phyloP scores from a whole-genome alignment of 2,329 filamentous ascomycete genomes.

The Xylariales sp. region DNA sequence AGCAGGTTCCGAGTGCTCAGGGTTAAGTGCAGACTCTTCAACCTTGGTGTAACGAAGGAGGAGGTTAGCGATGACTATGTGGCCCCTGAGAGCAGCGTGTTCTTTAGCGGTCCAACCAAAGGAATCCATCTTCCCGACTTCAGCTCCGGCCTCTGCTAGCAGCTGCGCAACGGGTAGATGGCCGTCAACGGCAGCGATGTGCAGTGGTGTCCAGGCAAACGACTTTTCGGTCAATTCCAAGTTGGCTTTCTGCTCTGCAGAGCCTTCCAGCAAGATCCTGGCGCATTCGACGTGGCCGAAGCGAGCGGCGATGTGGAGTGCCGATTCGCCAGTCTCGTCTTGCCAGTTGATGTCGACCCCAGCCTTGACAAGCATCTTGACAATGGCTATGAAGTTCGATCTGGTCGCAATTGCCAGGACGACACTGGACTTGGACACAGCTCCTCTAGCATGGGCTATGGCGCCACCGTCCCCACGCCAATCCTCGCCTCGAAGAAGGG shows the following conservation, averaged over 20 bases:
- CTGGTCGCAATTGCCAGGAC: conserved; percentile 84
- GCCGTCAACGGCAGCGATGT: conserved; percentile 88
- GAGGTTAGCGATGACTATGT: conserved; percentile 72
- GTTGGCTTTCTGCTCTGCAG: conserved; percentile 65
- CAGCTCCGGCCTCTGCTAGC: conserved; percentile 72
- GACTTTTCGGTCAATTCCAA: conserved; percentile 75
- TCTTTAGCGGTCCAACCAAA: conserved; percentile 95
- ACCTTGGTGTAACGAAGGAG: conserved; percentile 51
- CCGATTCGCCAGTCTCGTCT: conserved; percentile 84
- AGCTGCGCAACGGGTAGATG: conserved; percentile 70
- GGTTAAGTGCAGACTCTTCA: conserved; percentile 20
- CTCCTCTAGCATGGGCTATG: conserved; percentile 61
- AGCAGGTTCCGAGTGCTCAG: conserved; percentile 23
- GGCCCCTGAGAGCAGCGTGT: conserved; percentile 84
- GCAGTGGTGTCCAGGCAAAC: conserved; percentile 93
- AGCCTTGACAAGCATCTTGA: conserved; percentile 81
- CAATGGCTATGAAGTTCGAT: conserved; percentile 78
- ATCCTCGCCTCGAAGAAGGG: conserved; percentile 74
- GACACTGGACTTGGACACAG: conserved; percentile 77
- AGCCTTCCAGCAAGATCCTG: conserved; percentile 67
- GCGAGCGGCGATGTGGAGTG: conserved; percentile 84
- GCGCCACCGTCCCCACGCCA: conserved; percentile 62
- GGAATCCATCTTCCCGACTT: conserved; percentile 69
- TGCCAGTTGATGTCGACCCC: conserved; percentile 92
- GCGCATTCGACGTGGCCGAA: conserved; percentile 83